A percentile compares a stretch with the other conserved stretches of the same genome.
Evolutionary conservation across 2,329 filamentous ascomycete genomes (phyloP).

Genomic region (Paraphaeosphaeria sporulosa): DNA sequence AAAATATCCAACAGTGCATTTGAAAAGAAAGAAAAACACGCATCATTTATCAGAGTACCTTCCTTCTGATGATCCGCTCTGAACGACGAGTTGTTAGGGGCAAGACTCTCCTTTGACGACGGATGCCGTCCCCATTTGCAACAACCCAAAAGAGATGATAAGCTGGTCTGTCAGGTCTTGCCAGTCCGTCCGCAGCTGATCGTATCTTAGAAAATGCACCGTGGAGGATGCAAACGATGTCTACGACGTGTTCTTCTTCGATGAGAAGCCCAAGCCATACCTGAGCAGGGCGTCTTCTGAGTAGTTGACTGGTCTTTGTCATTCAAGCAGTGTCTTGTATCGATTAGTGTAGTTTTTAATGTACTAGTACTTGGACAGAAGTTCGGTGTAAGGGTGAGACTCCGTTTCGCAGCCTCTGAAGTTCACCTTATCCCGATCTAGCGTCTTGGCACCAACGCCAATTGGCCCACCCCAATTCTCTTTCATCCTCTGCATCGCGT

Average conservation of each 20-base stretch:
- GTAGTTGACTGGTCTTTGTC: no score
- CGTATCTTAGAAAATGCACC: no score
- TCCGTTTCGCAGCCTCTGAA: background rate
- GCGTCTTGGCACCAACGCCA: constrained; percentile 8
- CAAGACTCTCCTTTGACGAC: background rate
- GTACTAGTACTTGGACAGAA: background rate
- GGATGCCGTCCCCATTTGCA: background rate
- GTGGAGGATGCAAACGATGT: no score
- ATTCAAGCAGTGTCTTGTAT: no score
- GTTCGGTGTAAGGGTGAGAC: background rate
- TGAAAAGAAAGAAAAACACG: background rate
- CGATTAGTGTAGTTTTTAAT: no score
- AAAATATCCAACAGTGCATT: background rate
- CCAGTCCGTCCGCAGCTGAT: background rate
- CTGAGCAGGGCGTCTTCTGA: no score
- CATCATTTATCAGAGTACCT: background rate
- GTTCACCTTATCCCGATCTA: background rate
- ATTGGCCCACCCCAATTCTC: constrained; percentile 8
- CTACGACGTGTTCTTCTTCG: background rate
- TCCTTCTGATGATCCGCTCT: background rate
- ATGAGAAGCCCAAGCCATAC: background rate
- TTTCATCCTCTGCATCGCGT: background rate
- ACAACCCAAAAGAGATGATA: background rate
- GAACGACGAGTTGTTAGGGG: background rate
- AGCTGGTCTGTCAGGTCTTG: background rate